Conservation (phyloP, 2,329 filamentous ascomycete species). For the Colletotrichum cordylinicola region DNA sequence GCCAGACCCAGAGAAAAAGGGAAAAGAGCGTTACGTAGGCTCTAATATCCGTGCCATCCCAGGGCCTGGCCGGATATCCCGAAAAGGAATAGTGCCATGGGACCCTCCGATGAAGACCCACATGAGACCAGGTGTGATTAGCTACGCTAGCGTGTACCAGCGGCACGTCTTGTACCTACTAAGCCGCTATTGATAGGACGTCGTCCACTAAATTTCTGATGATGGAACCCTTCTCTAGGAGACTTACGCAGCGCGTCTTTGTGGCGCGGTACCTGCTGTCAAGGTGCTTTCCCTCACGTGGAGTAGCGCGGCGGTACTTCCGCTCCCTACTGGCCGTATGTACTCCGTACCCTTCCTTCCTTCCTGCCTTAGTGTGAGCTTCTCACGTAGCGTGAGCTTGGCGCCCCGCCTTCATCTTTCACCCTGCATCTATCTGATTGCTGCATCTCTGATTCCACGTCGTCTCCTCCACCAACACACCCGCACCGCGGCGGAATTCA, state of each 20-base stretch:
- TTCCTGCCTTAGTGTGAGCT: background rate
- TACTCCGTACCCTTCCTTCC: background rate
- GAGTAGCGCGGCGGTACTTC: background rate
- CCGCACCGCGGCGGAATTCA: background rate
- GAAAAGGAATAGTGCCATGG: background rate
- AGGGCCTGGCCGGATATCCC: background rate
- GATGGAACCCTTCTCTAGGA: background rate
- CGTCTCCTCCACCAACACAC: slow-evolving; percentile 11
- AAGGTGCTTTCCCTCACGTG: background rate
- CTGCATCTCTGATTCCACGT: slow-evolving; percentile 21
- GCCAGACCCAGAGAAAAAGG: background rate
- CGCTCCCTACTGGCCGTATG: background rate
- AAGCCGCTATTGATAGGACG: slow-evolving; percentile 6
- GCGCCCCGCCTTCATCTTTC: background rate
- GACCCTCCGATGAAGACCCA: background rate
- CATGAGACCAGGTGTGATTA: background rate
- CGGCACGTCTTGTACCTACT: background rate
- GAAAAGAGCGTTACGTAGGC: slow-evolving; percentile 15
- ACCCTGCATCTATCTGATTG: slow-evolving; percentile 14
- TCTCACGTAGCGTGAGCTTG: background rate
- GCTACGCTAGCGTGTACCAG: background rate
- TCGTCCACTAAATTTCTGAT: background rate
- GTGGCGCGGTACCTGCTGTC: background rate
- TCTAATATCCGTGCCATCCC: slow-evolving; percentile 14
- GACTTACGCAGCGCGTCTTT: slow-evolving; percentile 1